Conservation (phyloP, 2,329 filamentous ascomycete genomes). For the Clathrospora elynae region DNA sequence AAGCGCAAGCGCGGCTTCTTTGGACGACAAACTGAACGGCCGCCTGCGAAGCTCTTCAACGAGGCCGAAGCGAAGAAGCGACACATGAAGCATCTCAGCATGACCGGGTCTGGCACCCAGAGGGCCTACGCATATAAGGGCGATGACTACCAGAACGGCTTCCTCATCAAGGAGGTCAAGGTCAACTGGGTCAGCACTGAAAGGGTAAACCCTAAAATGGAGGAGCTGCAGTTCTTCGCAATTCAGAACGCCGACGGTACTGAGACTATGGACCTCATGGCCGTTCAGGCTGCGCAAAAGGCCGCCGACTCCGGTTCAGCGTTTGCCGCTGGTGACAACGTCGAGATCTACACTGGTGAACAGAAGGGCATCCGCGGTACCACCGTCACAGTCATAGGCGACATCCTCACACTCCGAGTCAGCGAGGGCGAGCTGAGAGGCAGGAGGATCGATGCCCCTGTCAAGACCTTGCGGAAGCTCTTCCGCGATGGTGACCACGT, state of each 20-base stretch:
- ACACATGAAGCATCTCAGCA: slow-evolving; percentile 67
- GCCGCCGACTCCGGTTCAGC: slow-evolving; percentile 79
- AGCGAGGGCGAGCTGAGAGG: slow-evolving; percentile 80
- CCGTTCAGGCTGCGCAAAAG: slow-evolving; percentile 87
- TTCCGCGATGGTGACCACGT: slow-evolving; percentile 96
- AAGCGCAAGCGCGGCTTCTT: slow-evolving; percentile 77
- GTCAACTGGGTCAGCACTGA: slow-evolving; percentile 84
- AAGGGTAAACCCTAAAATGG: slow-evolving; percentile 88
- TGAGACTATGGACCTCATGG: slow-evolving; percentile 89
- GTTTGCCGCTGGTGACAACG: slow-evolving; percentile 91
- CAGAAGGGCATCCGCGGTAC: slow-evolving; percentile 89
- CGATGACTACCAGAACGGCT: slow-evolving; percentile 90
- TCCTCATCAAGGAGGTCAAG: slow-evolving; percentile 91
- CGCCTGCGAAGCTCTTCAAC: slow-evolving; percentile 89
- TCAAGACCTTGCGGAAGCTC: slow-evolving; percentile 87
- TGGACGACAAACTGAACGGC: slow-evolving; percentile 64
- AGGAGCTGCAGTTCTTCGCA: slow-evolving; percentile 95
- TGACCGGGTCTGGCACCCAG: slow-evolving; percentile 58
- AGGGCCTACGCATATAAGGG: slow-evolving; percentile 84
- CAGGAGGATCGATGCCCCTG: slow-evolving; percentile 87
- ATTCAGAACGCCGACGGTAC: slow-evolving; percentile 88
- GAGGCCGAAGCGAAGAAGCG: slow-evolving; percentile 91
- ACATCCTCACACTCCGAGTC: slow-evolving; percentile 89
- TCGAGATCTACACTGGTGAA: slow-evolving; percentile 94
- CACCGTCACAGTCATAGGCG: slow-evolving; percentile 82